A percentile compares a stretch with the other conserved stretches of the same genome.
phyloP scores from a whole-genome alignment of 257 asterid species.

The Nicotiana knightiana region DNA sequence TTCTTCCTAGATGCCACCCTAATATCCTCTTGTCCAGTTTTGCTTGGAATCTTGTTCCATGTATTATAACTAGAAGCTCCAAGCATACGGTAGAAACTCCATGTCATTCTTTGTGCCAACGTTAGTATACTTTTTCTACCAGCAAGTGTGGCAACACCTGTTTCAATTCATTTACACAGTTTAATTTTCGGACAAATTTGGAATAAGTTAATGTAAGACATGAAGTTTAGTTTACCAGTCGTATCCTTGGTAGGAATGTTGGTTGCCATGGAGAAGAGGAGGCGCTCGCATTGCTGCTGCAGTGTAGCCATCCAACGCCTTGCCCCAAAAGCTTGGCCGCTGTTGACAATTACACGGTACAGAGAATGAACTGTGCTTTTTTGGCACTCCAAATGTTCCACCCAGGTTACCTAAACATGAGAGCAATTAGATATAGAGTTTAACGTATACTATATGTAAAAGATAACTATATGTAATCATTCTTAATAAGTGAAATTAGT shows the following conservation, averaged over 20 bases:
- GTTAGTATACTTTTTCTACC: slow-evolving; percentile 79
- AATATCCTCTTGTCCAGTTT: slow-evolving; percentile 57
- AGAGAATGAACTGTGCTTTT: slow-evolving; percentile 45
- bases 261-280: slow-evolving; percentile 69
- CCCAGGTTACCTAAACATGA: slow-evolving; percentile 78
- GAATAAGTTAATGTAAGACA: not conserved
- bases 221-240: slow-evolving; percentile 33
- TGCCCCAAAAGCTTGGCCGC: slow-evolving; percentile 84
- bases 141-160: slow-evolving; percentile 76
- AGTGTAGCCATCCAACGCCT: slow-evolving; percentile 78
- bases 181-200: not conserved
- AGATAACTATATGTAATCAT: not conserved
- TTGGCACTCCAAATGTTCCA: slow-evolving; percentile 78
- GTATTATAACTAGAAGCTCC: slow-evolving; percentile 70
- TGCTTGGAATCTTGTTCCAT: slow-evolving; percentile 60
- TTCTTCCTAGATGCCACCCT: slow-evolving; percentile 66
- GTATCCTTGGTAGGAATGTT: slow-evolving; percentile 81
- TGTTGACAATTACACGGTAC: slow-evolving; percentile 62
- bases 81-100: slow-evolving; percentile 54
- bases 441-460: not conserved
- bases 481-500: not conserved
- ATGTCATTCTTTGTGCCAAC: slow-evolving; percentile 75
- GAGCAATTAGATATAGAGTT: too few species aligned
- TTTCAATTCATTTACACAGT: not conserved
- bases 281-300: slow-evolving; percentile 48